These are phyloP conservation scores for Metschnikowia hibisci DNA, from an alignment of 805 yeast genomes.

Conservation along the genomic window DNA sequence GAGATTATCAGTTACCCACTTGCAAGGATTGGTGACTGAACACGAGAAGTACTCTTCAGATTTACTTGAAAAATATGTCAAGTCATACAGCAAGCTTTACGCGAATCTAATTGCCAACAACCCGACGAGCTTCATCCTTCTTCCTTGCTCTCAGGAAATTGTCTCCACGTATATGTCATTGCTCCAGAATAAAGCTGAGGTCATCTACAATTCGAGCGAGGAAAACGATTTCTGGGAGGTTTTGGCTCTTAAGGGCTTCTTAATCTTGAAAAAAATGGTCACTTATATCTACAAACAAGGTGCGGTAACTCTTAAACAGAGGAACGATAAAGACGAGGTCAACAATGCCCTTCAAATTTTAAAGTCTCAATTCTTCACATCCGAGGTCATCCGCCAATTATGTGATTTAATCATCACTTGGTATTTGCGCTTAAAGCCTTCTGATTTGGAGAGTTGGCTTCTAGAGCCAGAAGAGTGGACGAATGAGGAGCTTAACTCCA, in stretches of 20 bases:
- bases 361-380: conserved; percentile 54
- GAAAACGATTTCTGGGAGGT: conserved; percentile 72
- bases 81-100: conserved; percentile 73
- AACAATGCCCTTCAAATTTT: conserved; percentile 52
- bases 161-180: conserved; percentile 57
- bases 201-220: conserved; percentile 54
- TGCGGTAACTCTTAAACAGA: conserved; percentile 59
- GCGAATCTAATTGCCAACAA: conserved; percentile 53
- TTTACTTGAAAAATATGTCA: conserved; percentile 63
- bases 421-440: conserved; percentile 70
- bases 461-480: conserved; percentile 92
- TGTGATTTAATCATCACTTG: conserved; percentile 65
- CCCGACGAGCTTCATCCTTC: conserved; percentile 66
- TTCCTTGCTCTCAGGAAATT: conserved; percentile 61
- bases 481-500: conserved; percentile 68
- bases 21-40: conserved; percentile 50
- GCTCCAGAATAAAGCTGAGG: conserved; percentile 60
- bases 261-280: conserved; percentile 61
- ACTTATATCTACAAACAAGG: conserved; percentile 63
- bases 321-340: conserved; percentile 62
- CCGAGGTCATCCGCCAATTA: conserved; percentile 50
- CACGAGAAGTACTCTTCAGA: conserved; percentile 49
- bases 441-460: conserved; percentile 78
- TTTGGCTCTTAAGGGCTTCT: conserved; percentile 61
- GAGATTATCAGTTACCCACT: conserved; percentile 51